Percentiles rank a stretch among this genome's conserved stretches.
These are phyloP conservation scores for Phytopythium ostracodes DNA, from an alignment of 352 stramenopile species.

Conservation along the genomic window DNA sequence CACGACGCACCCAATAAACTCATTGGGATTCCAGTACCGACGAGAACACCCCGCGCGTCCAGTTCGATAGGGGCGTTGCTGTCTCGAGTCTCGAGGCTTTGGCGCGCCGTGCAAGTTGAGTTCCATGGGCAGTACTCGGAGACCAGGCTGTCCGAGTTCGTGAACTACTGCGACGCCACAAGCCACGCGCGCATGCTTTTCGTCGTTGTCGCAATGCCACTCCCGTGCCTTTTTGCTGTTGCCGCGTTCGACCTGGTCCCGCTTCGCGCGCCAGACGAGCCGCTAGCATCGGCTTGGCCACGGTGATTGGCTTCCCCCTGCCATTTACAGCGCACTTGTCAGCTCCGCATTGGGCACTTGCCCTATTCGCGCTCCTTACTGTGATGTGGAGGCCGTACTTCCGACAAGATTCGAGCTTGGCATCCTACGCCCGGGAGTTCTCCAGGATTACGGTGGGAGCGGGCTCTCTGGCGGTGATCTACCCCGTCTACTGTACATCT, in stretches of 20 bases:
- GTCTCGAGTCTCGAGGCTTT: background rate
- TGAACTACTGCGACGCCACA: slow-evolving; percentile 5
- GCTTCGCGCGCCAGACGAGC: slow-evolving; percentile 10
- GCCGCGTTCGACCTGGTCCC: slow-evolving; percentile 13
- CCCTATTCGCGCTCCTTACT: slow-evolving; percentile 1
- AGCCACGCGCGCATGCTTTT: background rate
- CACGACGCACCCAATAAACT: no score
- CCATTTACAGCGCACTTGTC: slow-evolving; percentile 7
- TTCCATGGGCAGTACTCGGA: slow-evolving; percentile 12
- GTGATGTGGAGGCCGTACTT: slow-evolving; percentile 10
- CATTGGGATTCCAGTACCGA: no score
- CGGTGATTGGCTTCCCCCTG: slow-evolving; percentile 10
- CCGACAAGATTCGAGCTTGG: slow-evolving; percentile 8
- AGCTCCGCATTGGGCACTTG: background rate
- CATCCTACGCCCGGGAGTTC: slow-evolving; percentile 4
- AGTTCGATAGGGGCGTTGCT: background rate
- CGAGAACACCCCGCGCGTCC: no score
- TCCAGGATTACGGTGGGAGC: slow-evolving; percentile 11
- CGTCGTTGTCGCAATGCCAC: slow-evolving; percentile 7
- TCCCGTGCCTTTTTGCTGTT: slow-evolving; percentile 12
- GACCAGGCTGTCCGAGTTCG: slow-evolving; percentile 3
- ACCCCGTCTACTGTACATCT: slow-evolving; percentile 23
- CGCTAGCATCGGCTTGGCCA: slow-evolving; percentile 4
- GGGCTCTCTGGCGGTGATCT: slow-evolving; percentile 9
- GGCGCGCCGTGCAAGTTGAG: slow-evolving; percentile 7